A percentile compares a stretch with the other conserved stretches of the same genome.
Conservation (phyloP, 306 rosid genomes). For the Vicia villosa region DNA sequence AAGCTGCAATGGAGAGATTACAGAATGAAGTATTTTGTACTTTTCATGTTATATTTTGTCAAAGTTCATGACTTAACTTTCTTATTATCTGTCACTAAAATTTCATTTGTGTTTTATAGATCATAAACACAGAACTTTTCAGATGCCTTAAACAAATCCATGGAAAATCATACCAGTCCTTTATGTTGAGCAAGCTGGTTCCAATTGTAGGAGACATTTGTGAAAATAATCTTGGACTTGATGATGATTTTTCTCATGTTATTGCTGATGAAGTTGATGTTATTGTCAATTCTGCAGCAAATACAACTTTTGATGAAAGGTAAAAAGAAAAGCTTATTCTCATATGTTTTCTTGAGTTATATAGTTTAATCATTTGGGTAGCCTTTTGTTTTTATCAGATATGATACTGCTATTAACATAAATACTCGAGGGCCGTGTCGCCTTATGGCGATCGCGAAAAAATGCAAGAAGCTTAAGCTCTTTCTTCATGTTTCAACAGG, state of each 20-base stretch:
- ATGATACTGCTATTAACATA: conserved; percentile 81
- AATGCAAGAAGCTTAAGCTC: conserved; percentile 81
- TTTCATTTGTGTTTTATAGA: conserved; percentile 46
- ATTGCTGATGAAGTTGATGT: conserved; percentile 81
- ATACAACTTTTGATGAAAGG: conserved; percentile 96
- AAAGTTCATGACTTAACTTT: conserved; percentile 2
- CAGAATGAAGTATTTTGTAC: conserved; percentile 67
- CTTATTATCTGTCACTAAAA: conserved; percentile 10
- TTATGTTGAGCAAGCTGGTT: conserved; percentile 85
- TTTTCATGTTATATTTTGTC: conserved; percentile 5
- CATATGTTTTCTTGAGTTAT: not conserved
- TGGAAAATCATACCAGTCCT: conserved; percentile 78
- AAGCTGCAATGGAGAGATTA: conserved; percentile 78
- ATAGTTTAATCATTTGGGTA: conserved; percentile 7
- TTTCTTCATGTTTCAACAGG: conserved; percentile 97
- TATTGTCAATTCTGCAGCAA: conserved; percentile 91
- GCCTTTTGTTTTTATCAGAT: conserved; percentile 44
- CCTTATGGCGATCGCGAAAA: conserved; percentile 77
- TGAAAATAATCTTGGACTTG: conserved; percentile 76
- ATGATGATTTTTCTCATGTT: conserved; percentile 44
- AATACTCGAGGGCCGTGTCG: conserved; percentile 89
- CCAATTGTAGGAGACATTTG: conserved; percentile 85
- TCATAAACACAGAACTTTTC: conserved; percentile 86
- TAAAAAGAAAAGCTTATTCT: conserved; percentile 21
- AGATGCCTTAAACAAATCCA: conserved; percentile 70